A percentile compares a stretch with the other conserved stretches of the same genome.
phyloP scores from a whole-genome alignment of 192 early-diverging fungal genomes.

The Podila clonocystis region DNA sequence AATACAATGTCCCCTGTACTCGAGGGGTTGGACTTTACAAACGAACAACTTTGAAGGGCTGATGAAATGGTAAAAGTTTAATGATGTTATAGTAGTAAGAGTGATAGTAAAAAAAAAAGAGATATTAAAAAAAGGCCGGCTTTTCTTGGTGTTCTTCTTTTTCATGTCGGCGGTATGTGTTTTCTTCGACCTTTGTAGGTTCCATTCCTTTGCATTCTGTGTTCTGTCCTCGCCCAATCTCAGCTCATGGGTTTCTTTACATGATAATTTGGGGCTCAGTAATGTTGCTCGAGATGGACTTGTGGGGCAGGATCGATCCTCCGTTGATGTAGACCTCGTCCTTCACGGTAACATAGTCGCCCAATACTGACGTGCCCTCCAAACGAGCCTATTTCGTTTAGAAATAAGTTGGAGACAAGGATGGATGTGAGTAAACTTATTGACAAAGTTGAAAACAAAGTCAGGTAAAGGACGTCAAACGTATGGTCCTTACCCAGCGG shows the following conservation, averaged over 20 bases:
- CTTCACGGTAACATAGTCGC: conserved; percentile 95
- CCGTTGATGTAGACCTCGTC: conserved; percentile 97
- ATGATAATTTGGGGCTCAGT: conserved; percentile 95
- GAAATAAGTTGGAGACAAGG: not conserved
- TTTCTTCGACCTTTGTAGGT: not conserved
- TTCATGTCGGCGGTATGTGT: not conserved
- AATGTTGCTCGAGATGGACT: conserved; percentile 88
- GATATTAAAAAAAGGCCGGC: conserved; percentile 12
- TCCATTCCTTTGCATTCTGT: not conserved
- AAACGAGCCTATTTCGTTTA: conserved; percentile 67
- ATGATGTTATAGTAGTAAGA: no score
- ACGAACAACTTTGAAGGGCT: no score
- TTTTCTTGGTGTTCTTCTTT: conserved; percentile 13
- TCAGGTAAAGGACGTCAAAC: not conserved
- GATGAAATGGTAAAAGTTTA: no score
- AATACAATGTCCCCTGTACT: no score
- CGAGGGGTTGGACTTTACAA: no score
- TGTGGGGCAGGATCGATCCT: conserved; percentile 96
- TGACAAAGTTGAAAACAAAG: not conserved
- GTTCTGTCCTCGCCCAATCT: not conserved
- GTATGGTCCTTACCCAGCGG: conserved; percentile 73
- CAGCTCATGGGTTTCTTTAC: conserved; percentile 61
- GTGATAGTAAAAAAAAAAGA: not conserved
- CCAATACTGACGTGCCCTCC: conserved; percentile 94
- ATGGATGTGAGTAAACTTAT: no score